These are phyloP conservation scores for Chenopodium album DNA, from an alignment of 148 eudicot genomes.

Conservation along the genomic window DNA sequence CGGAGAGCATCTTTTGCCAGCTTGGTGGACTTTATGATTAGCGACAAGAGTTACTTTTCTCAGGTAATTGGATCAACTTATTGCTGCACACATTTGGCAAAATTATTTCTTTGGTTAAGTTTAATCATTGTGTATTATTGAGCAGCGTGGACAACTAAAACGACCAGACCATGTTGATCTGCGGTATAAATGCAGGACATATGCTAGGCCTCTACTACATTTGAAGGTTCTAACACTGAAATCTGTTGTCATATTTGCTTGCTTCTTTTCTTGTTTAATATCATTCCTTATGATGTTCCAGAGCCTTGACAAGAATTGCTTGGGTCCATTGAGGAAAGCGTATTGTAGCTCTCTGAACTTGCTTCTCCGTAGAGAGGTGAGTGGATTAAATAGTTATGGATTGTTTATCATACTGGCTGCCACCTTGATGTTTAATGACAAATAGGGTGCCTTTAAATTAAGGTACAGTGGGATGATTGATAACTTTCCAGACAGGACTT, in stretches of 20 bases:
- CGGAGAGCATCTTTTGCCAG: constrained; percentile 90
- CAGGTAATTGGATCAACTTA: constrained; percentile 50
- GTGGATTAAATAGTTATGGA: constrained; percentile 23
- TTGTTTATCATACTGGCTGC: background rate
- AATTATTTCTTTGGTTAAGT: background rate
- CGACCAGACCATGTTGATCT: constrained; percentile 99
- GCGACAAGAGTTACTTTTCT: constrained; percentile 94
- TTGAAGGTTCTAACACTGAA: constrained; percentile 52
- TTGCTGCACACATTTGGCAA: background rate
- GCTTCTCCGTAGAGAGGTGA: constrained; percentile 90
- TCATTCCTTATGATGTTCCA: constrained; percentile 32
- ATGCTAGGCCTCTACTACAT: constrained; percentile 95
- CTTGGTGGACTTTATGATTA: constrained; percentile 93
- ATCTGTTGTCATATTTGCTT: background rate
- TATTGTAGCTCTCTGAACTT: constrained; percentile 87
- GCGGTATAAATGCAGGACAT: constrained; percentile 88
- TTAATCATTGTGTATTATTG: constrained; percentile 23
- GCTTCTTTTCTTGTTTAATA: background rate
- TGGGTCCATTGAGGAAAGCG: constrained; percentile 84
- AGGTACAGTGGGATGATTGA: background rate
- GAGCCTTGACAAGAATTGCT: constrained; percentile 79
- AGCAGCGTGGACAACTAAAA: constrained; percentile 90
- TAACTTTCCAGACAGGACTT: background rate
- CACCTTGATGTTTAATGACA: background rate
- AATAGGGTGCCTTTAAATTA: background rate